Conservation (phyloP, 305 asterid genomes). For the Fraxinus velutina region DNA sequence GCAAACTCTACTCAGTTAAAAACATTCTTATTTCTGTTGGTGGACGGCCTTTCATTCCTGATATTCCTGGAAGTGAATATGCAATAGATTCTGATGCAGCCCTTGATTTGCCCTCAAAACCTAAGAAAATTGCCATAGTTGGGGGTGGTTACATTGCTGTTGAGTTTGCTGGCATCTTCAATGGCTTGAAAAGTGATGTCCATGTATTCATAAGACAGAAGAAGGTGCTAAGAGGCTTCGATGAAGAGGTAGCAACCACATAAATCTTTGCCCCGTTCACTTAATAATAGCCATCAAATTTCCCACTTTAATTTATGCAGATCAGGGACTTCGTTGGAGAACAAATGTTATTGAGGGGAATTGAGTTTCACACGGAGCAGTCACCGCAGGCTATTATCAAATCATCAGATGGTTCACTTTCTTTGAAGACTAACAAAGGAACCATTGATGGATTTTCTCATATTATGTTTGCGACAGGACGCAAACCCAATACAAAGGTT, state of each 20-base stretch:
- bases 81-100: conserved; percentile 96
- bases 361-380: conserved; percentile 84
- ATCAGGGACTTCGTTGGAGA: conserved; percentile 85
- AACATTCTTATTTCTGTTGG: conserved; percentile 88
- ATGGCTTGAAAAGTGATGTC: conserved; percentile 76
- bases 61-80: conserved; percentile 85
- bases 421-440: conserved; percentile 83
- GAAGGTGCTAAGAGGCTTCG: conserved; percentile 86
- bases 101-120: conserved; percentile 83
- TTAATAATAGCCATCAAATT: background rate
- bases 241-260: conserved; percentile 67
- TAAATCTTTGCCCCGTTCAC: background rate
- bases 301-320: conserved; percentile 41
- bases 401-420: conserved; percentile 71
- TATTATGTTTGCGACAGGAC: conserved; percentile 93
- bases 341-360: conserved; percentile 83
- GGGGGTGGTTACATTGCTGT: conserved; percentile 99
- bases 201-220: conserved; percentile 92
- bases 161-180: conserved; percentile 98
- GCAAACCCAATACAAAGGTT: conserved; percentile 81
- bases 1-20: conserved; percentile 78
- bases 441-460: conserved; percentile 81
- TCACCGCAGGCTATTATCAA: conserved; percentile 72
- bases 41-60: conserved; percentile 92
- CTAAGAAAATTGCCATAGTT: conserved; percentile 80